Base-by-base conservation (phyloP, 148 eudicot genomes). In the Rhododendron henanense region DNA sequence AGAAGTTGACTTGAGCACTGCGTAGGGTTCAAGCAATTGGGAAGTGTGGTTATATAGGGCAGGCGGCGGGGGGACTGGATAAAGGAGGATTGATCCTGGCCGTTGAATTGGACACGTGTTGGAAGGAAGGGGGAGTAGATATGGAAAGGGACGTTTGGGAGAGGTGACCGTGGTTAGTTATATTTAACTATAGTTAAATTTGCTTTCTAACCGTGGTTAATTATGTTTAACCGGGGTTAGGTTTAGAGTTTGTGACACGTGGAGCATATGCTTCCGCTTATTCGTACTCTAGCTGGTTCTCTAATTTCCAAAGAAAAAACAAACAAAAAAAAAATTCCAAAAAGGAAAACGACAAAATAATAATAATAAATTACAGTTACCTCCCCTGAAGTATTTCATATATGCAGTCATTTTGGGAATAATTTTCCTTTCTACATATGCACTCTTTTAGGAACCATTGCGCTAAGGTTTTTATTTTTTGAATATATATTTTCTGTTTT, bases 61-160 rank as follows among this genome's bases (percentile, higher is more conserved):
- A 11, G 76, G 37, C 39, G 39, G 76, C 35, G 76, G 15, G 31
- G 21, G 41, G 7, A 71, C 28, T 74, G 53, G 31, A 18, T 16
- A 25, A n/a, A 3, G 21, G 41, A 39, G 14, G 39, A 78, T 37
- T 55, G 69, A 86, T 86, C 88, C 4, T 33, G 59, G 84, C 84
- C 90, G 81, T 88, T 83, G 81, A 78, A 9, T 2, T 69, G 41
- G 41, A 88, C 86, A 76, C 75, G 86, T 79, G 84, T 23, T 31
- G 23, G 39, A 41, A 23, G 15, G 1, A 0, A 2, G 81, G 2
- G 28, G 41, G 5, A 14, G 3, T 9, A 19, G 69, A 82, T 61
- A 13, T 21, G 61, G 69, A 82, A 82, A 63, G 65, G 45, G 45
- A 41, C 6, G 45, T 6, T 47, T 47, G 61, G 18, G 11, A 18